phyloP scores from a whole-genome alignment of 805 yeast genomes.

The Kuraishia molischiana region DNA sequence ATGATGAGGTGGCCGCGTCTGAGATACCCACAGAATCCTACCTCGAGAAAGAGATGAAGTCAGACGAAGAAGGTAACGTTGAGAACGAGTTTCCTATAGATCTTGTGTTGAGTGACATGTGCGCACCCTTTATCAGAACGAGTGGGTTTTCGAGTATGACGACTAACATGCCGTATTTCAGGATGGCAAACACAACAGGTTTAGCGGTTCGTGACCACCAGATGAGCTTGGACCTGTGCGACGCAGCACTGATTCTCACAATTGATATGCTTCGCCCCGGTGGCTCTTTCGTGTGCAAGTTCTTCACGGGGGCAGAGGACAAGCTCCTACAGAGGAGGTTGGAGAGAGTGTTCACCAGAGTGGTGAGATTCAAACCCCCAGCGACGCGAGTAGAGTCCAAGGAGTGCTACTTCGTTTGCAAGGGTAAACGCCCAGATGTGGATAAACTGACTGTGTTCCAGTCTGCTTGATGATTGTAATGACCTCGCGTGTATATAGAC shows the following conservation, averaged over 20 bases:
- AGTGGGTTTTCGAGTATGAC: constrained; percentile 46
- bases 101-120: constrained; percentile 74
- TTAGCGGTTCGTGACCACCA: constrained; percentile 71
- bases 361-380: constrained; percentile 64
- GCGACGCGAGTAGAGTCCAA: constrained; percentile 74
- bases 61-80: constrained; percentile 2
- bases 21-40: not conserved
- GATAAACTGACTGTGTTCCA: constrained; percentile 36
- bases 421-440: constrained; percentile 29
- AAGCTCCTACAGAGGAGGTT: constrained; percentile 48
- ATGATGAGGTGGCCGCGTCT: not conserved
- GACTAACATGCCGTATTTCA: constrained; percentile 70
- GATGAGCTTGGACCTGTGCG: constrained; percentile 84
- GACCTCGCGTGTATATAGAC: too few species aligned
- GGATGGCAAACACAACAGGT: constrained; percentile 94
- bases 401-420: constrained; percentile 74
- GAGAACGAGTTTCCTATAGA: constrained; percentile 37
- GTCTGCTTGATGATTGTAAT: constrained; percentile 2
- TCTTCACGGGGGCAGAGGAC: constrained; percentile 79
- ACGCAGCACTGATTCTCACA: constrained; percentile 77
- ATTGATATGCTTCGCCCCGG: constrained; percentile 56
- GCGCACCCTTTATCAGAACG: constrained; percentile 50
- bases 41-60: constrained; percentile 1
- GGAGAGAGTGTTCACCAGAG: constrained; percentile 48
- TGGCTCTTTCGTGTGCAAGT: constrained; percentile 77